Percentiles rank a stretch among this genome's conserved stretches.
Conservation (phyloP, 108 stramenopile species). For the Skeletonema grethae region DNA sequence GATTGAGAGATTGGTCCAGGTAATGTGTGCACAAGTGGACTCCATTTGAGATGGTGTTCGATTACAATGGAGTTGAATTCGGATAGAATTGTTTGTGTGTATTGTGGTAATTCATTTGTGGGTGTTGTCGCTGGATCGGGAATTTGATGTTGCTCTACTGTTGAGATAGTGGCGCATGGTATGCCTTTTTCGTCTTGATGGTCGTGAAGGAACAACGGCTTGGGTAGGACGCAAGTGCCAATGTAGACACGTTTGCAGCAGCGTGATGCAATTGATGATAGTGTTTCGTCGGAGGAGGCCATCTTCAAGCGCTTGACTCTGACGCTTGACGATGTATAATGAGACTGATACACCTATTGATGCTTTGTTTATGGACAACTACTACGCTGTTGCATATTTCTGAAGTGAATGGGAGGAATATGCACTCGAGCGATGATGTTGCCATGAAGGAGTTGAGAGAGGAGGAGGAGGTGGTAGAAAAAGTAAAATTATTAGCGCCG, state of each 20-base stretch:
- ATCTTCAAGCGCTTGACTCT: not conserved
- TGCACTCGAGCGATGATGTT: no score
- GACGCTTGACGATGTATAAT: no score
- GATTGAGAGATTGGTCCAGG: conserved; percentile 67
- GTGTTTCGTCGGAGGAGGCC: not conserved
- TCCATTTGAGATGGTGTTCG: conserved; percentile 93
- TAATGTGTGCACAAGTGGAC: conserved; percentile 63
- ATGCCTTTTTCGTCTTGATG: conserved; percentile 5
- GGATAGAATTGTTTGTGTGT: conserved; percentile 54
- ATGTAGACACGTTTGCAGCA: conserved; percentile 79
- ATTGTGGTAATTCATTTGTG: conserved; percentile 24
- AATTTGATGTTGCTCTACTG: conserved; percentile 17
- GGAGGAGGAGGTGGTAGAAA: no score
- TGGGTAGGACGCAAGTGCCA: conserved; percentile 79
- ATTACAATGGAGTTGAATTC: conserved; percentile 93
- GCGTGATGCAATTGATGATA: conserved; percentile 11
- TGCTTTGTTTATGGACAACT: no score
- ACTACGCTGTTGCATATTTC: no score
- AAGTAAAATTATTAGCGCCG: no score
- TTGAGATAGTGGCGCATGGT: conserved; percentile 23
- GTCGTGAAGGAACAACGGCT: conserved; percentile 61
- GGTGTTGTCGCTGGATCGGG: not conserved
- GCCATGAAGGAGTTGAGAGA: no score
- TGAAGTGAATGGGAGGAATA: no score
- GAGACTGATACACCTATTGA: no score